Percentiles rank a stretch among this genome's conserved stretches.
Evolutionary conservation across 2,329 filamentous ascomycete species (phyloP).

Genomic region (Teratosphaeria viscida): DNA sequence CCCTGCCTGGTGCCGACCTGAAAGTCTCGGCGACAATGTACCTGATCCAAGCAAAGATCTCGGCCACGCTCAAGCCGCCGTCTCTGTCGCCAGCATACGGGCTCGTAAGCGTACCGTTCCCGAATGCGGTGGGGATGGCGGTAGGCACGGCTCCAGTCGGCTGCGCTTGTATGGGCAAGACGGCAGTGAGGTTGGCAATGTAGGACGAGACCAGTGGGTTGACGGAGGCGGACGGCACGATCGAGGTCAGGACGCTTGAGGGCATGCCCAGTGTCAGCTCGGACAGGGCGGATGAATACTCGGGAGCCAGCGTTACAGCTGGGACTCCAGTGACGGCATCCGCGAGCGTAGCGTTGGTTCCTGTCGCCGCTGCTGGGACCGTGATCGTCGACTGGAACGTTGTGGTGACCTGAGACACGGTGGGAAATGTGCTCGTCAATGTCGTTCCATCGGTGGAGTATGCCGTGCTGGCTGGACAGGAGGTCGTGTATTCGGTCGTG

Average conservation of each 20-base stretch:
- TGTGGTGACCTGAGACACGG: neutral
- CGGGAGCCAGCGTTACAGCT: slow-evolving; percentile 8
- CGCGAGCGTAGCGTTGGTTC: neutral
- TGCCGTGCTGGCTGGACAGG: neutral
- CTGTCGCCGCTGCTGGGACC: neutral
- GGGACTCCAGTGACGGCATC: slow-evolving; percentile 2
- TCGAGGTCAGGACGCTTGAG: slow-evolving; percentile 6
- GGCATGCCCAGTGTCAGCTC: slow-evolving; percentile 10
- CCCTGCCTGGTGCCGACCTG: neutral
- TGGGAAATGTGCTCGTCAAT: neutral
- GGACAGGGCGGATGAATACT: slow-evolving; percentile 10
- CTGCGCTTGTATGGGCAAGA: slow-evolving; percentile 8
- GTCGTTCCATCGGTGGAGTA: neutral
- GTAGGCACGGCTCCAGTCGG: slow-evolving; percentile 9
- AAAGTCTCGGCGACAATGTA: neutral
- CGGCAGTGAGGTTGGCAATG: slow-evolving; percentile 11
- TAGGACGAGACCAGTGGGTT: slow-evolving; percentile 9
- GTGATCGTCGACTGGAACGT: neutral
- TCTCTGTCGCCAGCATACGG: neutral
- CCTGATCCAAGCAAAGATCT: slow-evolving; percentile 15
- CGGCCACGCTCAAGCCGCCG: slow-evolving; percentile 9
- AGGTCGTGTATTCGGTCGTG: neutral
- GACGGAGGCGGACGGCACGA: slow-evolving; percentile 11
- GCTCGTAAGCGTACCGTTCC: slow-evolving; percentile 5
- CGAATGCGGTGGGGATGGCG: slow-evolving; percentile 7